These are phyloP conservation scores for Chrysoporthe deuterocubensis DNA, from an alignment of 2,329 filamentous ascomycete genomes.

Conservation along the genomic window DNA sequence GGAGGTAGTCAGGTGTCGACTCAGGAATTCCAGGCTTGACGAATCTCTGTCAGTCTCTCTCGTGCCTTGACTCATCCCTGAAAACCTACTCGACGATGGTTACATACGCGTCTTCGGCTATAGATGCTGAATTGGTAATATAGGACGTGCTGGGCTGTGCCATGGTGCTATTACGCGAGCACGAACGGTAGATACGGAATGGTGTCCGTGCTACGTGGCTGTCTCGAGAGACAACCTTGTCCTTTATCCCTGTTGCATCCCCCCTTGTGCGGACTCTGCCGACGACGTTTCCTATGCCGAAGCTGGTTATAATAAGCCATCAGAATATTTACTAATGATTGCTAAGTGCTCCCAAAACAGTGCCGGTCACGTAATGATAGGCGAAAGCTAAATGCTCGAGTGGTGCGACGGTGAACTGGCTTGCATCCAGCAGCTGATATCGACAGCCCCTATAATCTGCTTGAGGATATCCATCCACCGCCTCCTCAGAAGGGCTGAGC, in stretches of 20 bases:
- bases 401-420: neutral
- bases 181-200: conserved; percentile 20
- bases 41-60: neutral
- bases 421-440: neutral
- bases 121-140: conserved; percentile 7
- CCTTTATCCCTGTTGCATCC: neutral
- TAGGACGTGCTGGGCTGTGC: conserved; percentile 14
- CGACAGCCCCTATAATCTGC: neutral
- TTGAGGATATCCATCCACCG: neutral
- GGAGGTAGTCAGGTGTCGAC: conserved; percentile 38
- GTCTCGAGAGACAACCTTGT: conserved; percentile 9
- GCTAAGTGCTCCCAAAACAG: neutral
- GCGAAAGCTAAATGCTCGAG: neutral
- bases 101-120: neutral
- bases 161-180: conserved; percentile 4
- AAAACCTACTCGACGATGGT: neutral
- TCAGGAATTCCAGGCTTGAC: neutral
- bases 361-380: neutral
- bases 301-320: neutral
- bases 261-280: neutral
- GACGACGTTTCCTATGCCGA: neutral
- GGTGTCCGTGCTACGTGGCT: conserved; percentile 20
- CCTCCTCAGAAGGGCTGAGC: too few relatives aligned
- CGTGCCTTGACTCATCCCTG: neutral
- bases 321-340: neutral